phyloP scores from a whole-genome alignment of 108 stramenopile genomes.

The Skeletonema menzelii region DNA sequence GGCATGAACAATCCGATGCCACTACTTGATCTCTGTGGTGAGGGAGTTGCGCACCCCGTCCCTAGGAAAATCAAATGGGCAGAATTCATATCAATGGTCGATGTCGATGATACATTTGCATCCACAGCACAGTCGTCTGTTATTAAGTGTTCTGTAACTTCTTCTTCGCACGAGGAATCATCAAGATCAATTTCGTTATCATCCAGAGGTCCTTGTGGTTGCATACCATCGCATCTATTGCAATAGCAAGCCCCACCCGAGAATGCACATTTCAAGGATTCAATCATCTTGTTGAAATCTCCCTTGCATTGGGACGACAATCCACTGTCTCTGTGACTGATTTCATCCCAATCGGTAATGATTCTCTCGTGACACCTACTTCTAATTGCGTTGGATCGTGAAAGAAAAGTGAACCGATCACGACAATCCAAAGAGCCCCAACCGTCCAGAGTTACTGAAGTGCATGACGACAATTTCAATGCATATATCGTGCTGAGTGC shows the following conservation, averaged over 20 bases:
- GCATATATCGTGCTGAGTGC: neutral
- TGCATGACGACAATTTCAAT: slow-evolving; percentile 32
- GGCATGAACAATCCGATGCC: slow-evolving; percentile 69
- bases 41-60: slow-evolving; percentile 88
- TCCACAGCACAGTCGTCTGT: neutral
- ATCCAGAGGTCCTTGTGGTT: slow-evolving; percentile 21
- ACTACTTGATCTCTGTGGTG: slow-evolving; percentile 69
- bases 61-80: slow-evolving; percentile 72
- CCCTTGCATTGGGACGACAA: neutral
- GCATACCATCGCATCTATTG: neutral
- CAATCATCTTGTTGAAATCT: slow-evolving; percentile 5
- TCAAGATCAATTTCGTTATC: slow-evolving; percentile 63
- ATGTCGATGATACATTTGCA: slow-evolving; percentile 3
- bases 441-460: slow-evolving; percentile 25
- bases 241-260: neutral
- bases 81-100: neutral
- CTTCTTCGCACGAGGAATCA: slow-evolving; percentile 35
- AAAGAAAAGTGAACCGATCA: slow-evolving; percentile 21
- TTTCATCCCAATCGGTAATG: slow-evolving; percentile 2
- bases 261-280: slow-evolving; percentile 19
- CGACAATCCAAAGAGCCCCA: neutral
- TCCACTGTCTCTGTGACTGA: neutral
- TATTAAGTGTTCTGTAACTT: slow-evolving; percentile 10
- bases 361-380: slow-evolving; percentile 19
- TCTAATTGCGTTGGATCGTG: slow-evolving; percentile 19